Conservation (phyloP, 345 rosid species). For the Durio zibethinus region DNA sequence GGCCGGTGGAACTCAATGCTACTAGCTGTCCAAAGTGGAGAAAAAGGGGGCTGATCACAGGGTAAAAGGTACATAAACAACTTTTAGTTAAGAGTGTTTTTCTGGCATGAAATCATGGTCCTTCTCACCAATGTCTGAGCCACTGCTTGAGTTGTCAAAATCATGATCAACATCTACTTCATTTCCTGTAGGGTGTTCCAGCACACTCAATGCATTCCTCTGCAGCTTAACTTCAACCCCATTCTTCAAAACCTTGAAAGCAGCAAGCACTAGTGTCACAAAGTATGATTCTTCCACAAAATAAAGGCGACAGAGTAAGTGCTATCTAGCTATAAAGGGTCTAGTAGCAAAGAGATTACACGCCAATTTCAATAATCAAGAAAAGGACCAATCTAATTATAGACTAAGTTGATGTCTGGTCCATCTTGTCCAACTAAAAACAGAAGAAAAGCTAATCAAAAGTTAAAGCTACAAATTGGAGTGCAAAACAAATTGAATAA, state of each 20-base stretch:
- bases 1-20: conserved; percentile 43
- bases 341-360: conserved; percentile 13
- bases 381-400: conserved; percentile 26
- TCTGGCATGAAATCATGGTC: not conserved
- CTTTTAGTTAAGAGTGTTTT: not conserved
- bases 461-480: not conserved
- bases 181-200: conserved; percentile 74
- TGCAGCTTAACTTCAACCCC: conserved; percentile 79
- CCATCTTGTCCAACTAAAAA: not conserved
- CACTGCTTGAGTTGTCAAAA: conserved; percentile 45
- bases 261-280: conserved; percentile 1
- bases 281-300: conserved; percentile 7
- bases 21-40: conserved; percentile 36
- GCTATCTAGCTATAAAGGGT: not conserved
- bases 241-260: conserved; percentile 60
- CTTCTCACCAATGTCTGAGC: conserved; percentile 51
- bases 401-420: not conserved
- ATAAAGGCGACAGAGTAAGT: conserved; percentile 6
- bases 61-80: not conserved
- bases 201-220: conserved; percentile 72
- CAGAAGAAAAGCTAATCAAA: not conserved
- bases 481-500: not conserved
- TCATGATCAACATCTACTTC: conserved; percentile 59
- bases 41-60: not conserved
- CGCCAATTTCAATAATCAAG: conserved; percentile 4